Evolutionary conservation across 495 filamentous ascomycete genomes (phyloP).

Genomic region (Tetracladium marchalianum): DNA sequence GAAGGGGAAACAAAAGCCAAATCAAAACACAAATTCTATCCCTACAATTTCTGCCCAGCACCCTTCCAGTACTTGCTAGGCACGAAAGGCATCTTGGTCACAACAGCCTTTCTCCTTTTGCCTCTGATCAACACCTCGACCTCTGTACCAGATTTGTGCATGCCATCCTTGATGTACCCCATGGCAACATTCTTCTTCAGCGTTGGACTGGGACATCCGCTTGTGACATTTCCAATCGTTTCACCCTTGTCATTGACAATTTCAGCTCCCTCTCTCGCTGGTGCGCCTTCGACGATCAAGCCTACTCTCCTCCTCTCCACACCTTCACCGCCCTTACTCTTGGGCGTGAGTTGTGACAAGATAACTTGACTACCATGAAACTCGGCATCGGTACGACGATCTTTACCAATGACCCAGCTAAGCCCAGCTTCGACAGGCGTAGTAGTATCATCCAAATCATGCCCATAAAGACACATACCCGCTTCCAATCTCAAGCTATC

Average conservation of each 20-base stretch:
- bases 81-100: constrained; percentile 93
- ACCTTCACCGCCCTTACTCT: constrained; percentile 53
- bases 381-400: constrained; percentile 52
- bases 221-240: constrained; percentile 63
- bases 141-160: constrained; percentile 82
- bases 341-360: constrained; percentile 57
- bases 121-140: constrained; percentile 73
- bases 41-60: not conserved
- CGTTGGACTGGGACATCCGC: constrained; percentile 80
- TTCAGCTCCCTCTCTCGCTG: constrained; percentile 80
- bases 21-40: too few relatives aligned
- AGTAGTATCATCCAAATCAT: constrained; percentile 82
- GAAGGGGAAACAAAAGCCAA: too few relatives aligned
- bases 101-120: constrained; percentile 65
- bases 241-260: constrained; percentile 54
- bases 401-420: constrained; percentile 75
- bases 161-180: constrained; percentile 78
- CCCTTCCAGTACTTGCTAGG: constrained; percentile 62
- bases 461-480: constrained; percentile 97
- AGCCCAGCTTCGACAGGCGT: constrained; percentile 81
- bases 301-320: constrained; percentile 69
- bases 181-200: constrained; percentile 88
- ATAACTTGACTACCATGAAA: constrained; percentile 73
- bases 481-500: constrained; percentile 92
- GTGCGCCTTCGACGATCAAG: constrained; percentile 73